These are phyloP conservation scores for Sporothrix brasiliensis DNA, from an alignment of 2,329 filamentous ascomycete genomes.

Conservation along the genomic window DNA sequence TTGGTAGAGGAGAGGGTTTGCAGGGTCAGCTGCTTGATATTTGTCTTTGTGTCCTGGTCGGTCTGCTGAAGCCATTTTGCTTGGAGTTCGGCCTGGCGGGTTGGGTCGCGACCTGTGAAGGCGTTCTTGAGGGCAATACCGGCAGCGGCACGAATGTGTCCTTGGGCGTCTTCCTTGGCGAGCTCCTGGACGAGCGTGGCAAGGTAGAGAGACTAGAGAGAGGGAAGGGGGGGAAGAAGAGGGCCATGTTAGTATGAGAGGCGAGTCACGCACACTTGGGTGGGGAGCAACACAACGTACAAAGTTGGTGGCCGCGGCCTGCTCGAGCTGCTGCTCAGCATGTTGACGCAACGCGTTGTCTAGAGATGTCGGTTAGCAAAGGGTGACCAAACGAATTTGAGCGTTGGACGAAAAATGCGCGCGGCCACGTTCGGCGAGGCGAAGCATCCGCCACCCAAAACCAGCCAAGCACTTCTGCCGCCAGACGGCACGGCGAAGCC, in stretches of 20 bases:
- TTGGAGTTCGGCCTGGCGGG: constrained; percentile 86
- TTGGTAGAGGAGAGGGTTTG: constrained; percentile 81
- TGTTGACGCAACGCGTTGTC: constrained; percentile 87
- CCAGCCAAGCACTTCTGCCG: background rate
- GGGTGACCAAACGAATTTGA: background rate
- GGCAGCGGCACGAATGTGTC: constrained; percentile 87
- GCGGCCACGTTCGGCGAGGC: background rate
- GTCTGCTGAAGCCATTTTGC: constrained; percentile 88
- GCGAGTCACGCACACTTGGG: constrained; percentile 4
- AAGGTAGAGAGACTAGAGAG: constrained; percentile 79
- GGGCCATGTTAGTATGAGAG: constrained; percentile 21
- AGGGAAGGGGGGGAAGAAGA: constrained; percentile 26
- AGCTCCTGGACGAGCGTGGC: constrained; percentile 90
- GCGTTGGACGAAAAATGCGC: constrained; percentile 30
- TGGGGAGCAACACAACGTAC: constrained; percentile 56
- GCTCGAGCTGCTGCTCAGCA: constrained; percentile 90
- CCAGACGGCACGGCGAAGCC: constrained; percentile 1
- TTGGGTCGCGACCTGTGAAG: constrained; percentile 89
- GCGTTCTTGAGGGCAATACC: constrained; percentile 98
- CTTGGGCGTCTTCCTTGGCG: constrained; percentile 82
- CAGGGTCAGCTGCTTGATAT: constrained; percentile 88
- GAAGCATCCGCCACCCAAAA: background rate
- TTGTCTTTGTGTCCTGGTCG: constrained; percentile 76
- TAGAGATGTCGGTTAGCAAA: constrained; percentile 45
- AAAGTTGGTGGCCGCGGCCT: constrained; percentile 93